Percentiles rank a stretch among this genome's conserved stretches.
Evolutionary conservation across 257 asterid species (phyloP).

Genomic region (Anisodus acutangulus): DNA sequence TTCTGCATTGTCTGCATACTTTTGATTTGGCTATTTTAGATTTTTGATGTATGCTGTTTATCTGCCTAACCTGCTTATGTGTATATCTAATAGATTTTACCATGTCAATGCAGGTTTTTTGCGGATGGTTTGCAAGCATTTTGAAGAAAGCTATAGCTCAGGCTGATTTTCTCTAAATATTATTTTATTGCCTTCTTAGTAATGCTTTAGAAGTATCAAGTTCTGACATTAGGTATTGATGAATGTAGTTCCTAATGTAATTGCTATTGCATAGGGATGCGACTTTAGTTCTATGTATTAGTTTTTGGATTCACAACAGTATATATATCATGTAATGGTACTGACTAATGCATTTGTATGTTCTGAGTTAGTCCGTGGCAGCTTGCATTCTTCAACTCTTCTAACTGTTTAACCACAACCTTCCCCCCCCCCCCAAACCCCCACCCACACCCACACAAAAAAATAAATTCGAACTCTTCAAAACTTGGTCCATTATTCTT

Average conservation of each 20-base stretch:
- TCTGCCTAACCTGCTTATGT: slow-evolving; percentile 9
- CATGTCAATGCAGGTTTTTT: background rate
- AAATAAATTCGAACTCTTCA: background rate
- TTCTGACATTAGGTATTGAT: background rate
- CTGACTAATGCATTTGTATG: background rate
- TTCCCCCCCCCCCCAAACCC: no score
- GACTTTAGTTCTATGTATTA: background rate
- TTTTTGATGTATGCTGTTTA: background rate
- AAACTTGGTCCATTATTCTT: background rate
- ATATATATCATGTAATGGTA: background rate
- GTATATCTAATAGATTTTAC: background rate
- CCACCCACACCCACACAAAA: background rate
- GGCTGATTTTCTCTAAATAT: background rate
- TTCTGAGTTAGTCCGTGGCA: background rate
- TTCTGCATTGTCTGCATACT: background rate
- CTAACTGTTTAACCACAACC: no score
- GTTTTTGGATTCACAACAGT: background rate
- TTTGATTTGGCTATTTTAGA: background rate
- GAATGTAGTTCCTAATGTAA: background rate
- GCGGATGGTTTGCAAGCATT: slow-evolving; percentile 13
- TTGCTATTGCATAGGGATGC: background rate
- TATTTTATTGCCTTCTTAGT: background rate
- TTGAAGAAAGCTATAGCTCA: background rate
- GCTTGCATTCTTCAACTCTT: background rate
- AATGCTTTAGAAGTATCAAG: slow-evolving; percentile 8